Evolutionary conservation across 495 filamentous ascomycete genomes (phyloP), one percentile per base, ranked within the genome.

Genomic region (Penicillium fimorum): DNA sequence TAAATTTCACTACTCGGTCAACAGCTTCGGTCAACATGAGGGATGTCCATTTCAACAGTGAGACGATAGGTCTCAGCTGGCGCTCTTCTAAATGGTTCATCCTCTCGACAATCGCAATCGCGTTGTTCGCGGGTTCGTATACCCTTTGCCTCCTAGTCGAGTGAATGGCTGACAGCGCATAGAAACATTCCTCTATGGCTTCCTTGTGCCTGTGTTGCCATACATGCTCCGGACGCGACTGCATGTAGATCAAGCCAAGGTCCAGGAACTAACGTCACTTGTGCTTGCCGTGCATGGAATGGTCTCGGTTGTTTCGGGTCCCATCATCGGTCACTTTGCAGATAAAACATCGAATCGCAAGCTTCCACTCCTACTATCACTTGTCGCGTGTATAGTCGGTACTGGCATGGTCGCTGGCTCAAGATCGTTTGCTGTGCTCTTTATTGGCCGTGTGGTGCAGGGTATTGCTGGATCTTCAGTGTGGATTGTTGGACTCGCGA

Each of bases 401-500:
- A 57, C 56, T 17, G 32, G 37, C 15, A 50, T 50, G 45, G 41
- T 50, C 15, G 45, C 41, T 12, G 22, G n/a, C 24, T 41, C 29
- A 13, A 53, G 5, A 2, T 10, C 45, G 45, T 35, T 61, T 8
- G 46, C 37, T n/a, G 52, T 51, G 1, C 48, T 67, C 10, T 57
- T 59, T 32, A 12, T 51, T 1, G 66, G 66, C 4, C 61, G 66
- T 6, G 27, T 62, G 29, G 32, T 69, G 9, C 66, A 69, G 51
- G 61, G 48, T 2, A 47, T 63, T 33, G 50, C 61, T 2, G 64
- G 61, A 11, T 58, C 56, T 4, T 63, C 56, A 4, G 55, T 58
- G n/a, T 70, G 68, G 68, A 67, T 70, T 18, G 56, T 68, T 33
- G 63, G 62, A 0, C 47, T 68, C n/a, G 64, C 68, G 1, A 65